These are phyloP conservation scores for Fomitopsis pinicola DNA, from an alignment of 1,284 basidiomycete genomes.

Conservation along the genomic window DNA sequence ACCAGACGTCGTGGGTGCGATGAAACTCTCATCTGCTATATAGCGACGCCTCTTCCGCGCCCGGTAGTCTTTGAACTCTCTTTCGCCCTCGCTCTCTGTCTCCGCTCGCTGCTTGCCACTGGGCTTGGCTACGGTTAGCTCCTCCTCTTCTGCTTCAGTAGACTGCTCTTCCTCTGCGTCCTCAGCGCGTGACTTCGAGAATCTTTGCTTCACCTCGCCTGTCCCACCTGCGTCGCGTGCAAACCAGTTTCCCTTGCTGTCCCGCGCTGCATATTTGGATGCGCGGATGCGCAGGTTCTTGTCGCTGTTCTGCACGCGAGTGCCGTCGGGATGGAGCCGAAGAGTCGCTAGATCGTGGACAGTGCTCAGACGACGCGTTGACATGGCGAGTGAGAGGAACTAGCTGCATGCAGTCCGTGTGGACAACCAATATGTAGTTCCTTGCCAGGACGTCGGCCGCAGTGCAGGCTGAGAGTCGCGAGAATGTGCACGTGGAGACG, in stretches of 20 bases:
- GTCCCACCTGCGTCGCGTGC: slow-evolving; percentile 31
- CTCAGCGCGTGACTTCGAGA: slow-evolving; percentile 9
- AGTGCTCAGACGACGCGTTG: slow-evolving; percentile 44
- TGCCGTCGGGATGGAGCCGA: slow-evolving; percentile 56
- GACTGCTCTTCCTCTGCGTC: slow-evolving; percentile 18
- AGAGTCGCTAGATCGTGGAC: slow-evolving; percentile 57
- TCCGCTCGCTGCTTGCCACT: slow-evolving; percentile 25
- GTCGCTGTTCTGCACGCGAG: slow-evolving; percentile 44
- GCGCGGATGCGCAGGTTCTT: slow-evolving; percentile 23
- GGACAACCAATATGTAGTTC: neutral
- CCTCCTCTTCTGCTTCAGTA: slow-evolving; percentile 2
- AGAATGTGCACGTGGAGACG: neutral
- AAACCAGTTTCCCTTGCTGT: slow-evolving; percentile 31
- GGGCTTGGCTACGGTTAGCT: slow-evolving; percentile 6
- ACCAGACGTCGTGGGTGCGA: slow-evolving; percentile 14
- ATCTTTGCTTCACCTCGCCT: slow-evolving; percentile 25
- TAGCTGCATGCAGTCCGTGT: neutral
- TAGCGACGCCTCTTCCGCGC: slow-evolving; percentile 36
- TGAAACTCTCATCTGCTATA: slow-evolving; percentile 34
- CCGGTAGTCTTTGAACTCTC: slow-evolving; percentile 21
- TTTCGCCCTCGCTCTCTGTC: slow-evolving; percentile 13
- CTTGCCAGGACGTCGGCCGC: neutral
- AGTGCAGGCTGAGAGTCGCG: neutral
- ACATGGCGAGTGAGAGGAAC: slow-evolving; percentile 25
- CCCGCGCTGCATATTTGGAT: slow-evolving; percentile 20